Percentiles rank a stretch among this genome's conserved stretches.
Evolutionary conservation across 306 rosid species (phyloP).

Genomic region (Crataegus laevigata): DNA sequence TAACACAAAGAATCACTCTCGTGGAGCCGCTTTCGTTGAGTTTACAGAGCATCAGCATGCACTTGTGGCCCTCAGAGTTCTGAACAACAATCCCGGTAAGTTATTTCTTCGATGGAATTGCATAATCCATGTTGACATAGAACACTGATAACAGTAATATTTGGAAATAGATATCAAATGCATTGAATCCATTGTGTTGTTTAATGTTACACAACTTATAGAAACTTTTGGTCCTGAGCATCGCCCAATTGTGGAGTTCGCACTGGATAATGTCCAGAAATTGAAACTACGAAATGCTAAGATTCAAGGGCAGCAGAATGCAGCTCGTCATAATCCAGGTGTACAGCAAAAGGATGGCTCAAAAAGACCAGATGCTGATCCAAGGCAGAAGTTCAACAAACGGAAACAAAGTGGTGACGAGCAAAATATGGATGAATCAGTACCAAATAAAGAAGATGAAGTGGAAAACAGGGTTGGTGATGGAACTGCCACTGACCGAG

Average conservation of each 20-base stretch:
- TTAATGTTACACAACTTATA: constrained; percentile 15
- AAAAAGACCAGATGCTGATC: constrained; percentile 13
- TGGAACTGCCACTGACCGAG: constrained; percentile 27
- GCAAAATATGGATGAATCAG: constrained; percentile 21
- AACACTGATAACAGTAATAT: neutral
- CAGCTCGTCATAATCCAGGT: constrained; percentile 11
- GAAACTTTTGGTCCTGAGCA: constrained; percentile 84
- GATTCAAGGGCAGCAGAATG: constrained; percentile 45
- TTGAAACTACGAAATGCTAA: constrained; percentile 55
- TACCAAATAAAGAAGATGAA: constrained; percentile 20
- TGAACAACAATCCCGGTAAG: constrained; percentile 92
- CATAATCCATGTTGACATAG: neutral
- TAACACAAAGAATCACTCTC: constrained; percentile 49
- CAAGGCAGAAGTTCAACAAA: constrained; percentile 31
- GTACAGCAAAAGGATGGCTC: constrained; percentile 14
- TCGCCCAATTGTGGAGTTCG: constrained; percentile 96
- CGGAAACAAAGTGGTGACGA: constrained; percentile 37
- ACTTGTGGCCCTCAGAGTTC: constrained; percentile 90
- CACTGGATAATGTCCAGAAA: constrained; percentile 76
- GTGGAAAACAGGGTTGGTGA: constrained; percentile 13
- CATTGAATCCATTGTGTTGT: neutral
- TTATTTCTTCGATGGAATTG: constrained; percentile 6
- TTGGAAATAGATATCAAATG: neutral
- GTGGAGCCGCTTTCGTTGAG: constrained; percentile 92
- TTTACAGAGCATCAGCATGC: constrained; percentile 97